These are phyloP conservation scores for Pyrus hybrid DNA, from an alignment of 331 rosid genomes.

Conservation along the genomic window DNA sequence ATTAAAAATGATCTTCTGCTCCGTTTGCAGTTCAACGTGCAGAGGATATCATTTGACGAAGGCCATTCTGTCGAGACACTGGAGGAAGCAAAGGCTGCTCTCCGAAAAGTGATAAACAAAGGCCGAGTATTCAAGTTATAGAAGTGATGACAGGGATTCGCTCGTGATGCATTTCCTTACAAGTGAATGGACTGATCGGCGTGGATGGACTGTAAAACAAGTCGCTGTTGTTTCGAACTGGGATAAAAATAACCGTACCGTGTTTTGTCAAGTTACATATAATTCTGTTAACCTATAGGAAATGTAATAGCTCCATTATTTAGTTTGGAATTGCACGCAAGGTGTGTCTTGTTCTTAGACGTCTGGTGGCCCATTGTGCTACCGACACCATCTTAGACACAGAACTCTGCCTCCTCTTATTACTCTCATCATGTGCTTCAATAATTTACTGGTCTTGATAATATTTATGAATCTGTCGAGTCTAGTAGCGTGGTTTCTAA, in stretches of 20 bases:
- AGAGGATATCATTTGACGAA: constrained; percentile 85
- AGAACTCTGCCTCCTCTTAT: no score
- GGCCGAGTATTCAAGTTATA: constrained; percentile 64
- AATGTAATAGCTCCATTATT: background rate
- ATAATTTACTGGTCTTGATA: no score
- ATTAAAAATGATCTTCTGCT: background rate
- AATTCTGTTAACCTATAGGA: background rate
- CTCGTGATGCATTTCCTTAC: background rate
- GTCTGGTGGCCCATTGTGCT: no score
- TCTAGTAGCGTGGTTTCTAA: no score
- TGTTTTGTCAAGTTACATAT: background rate
- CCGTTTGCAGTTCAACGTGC: constrained; percentile 75
- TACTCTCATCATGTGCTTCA: no score
- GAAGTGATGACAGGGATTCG: constrained; percentile 17
- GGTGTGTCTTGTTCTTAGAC: no score
- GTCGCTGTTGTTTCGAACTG: background rate
- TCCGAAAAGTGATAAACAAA: constrained; percentile 63
- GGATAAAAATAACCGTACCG: background rate
- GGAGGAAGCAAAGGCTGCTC: constrained; percentile 93
- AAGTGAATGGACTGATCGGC: no score
- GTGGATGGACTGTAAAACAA: background rate
- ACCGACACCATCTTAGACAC: background rate
- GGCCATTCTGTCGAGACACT: constrained; percentile 84
- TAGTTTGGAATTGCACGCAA: background rate
- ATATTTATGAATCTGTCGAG: no score